Percentiles rank a stretch among this genome's conserved stretches.
phyloP scores from a whole-genome alignment of 169 alveolate genomes.

The Cyclospora cayetanensis region DNA sequence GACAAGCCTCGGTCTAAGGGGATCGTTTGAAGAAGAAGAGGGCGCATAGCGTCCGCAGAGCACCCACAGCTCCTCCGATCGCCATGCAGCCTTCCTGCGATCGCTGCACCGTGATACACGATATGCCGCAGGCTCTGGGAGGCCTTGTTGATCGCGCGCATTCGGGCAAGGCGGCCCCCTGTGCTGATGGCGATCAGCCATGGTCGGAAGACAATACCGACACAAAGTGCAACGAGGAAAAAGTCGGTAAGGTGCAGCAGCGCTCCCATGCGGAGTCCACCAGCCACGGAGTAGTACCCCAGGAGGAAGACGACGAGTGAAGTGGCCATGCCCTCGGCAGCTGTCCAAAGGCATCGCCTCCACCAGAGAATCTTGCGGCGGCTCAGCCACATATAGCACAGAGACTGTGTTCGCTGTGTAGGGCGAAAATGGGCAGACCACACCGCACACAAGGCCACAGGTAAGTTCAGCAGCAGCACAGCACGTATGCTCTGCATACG shows the following conservation, averaged over 20 bases:
- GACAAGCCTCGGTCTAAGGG: neutral
- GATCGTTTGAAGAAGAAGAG: neutral
- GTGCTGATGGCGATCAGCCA: conserved; percentile 49
- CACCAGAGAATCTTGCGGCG: conserved; percentile 50
- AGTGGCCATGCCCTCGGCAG: conserved; percentile 12
- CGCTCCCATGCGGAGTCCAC: conserved; percentile 35
- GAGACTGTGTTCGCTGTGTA: conserved; percentile 33
- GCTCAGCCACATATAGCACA: conserved; percentile 42
- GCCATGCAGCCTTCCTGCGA: neutral
- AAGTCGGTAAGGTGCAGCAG: conserved; percentile 27
- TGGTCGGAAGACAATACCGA: conserved; percentile 43
- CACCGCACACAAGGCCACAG: too few species aligned
- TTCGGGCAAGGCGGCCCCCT: conserved; percentile 36
- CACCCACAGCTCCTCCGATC: neutral
- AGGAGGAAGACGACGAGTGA: neutral
- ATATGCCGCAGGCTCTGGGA: neutral
- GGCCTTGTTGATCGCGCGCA: neutral
- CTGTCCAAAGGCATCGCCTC: conserved; percentile 38
- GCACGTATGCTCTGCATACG: too few species aligned
- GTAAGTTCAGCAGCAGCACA: too few species aligned
- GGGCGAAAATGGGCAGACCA: too few species aligned
- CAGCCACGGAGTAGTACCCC: neutral
- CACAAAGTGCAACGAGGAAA: conserved; percentile 39
- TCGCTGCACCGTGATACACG: neutral
- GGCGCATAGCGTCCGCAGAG: neutral